Evolutionary conservation across 768 basidiomycete species (phyloP).

Genomic region (Naematelia encephala): DNA sequence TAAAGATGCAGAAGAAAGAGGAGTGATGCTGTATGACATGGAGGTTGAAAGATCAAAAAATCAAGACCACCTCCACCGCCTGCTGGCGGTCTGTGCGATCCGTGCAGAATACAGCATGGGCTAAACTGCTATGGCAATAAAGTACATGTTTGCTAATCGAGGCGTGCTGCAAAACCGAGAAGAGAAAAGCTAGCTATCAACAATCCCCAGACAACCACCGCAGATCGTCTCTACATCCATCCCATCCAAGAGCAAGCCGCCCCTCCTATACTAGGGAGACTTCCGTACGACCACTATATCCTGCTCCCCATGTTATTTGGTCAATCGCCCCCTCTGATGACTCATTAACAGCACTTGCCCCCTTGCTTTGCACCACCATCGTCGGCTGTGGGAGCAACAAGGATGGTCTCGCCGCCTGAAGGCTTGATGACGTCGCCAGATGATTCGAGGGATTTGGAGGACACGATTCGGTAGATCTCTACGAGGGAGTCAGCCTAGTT

Average conservation of each 20-base stretch:
- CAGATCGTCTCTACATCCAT: not conserved
- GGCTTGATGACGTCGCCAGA: conserved; percentile 72
- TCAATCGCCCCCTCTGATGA: not conserved
- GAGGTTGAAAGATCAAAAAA: conserved; percentile 1
- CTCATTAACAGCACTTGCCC: conserved; percentile 52
- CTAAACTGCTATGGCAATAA: too few relatives aligned
- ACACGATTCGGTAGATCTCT: conserved; percentile 98
- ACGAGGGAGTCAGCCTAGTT: conserved; percentile 5
- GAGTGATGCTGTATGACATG: not conserved
- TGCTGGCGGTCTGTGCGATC: not conserved
- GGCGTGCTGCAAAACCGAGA: not conserved
- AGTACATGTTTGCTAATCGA: not conserved
- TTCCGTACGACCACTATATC: not conserved
- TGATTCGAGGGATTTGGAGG: conserved; percentile 89
- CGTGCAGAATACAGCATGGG: not conserved
- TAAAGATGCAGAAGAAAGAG: not conserved
- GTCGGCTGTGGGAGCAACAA: conserved; percentile 66
- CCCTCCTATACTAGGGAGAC: not conserved
- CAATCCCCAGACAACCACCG: not conserved
- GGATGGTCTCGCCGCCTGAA: conserved; percentile 72
- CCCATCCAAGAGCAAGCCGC: not conserved
- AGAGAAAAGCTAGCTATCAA: not conserved
- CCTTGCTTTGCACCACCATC: conserved; percentile 52
- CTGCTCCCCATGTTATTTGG: not conserved
- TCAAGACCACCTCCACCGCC: not conserved